Conservation (phyloP, 768 basidiomycete genomes). For the Chlorophyllum brunneum region DNA sequence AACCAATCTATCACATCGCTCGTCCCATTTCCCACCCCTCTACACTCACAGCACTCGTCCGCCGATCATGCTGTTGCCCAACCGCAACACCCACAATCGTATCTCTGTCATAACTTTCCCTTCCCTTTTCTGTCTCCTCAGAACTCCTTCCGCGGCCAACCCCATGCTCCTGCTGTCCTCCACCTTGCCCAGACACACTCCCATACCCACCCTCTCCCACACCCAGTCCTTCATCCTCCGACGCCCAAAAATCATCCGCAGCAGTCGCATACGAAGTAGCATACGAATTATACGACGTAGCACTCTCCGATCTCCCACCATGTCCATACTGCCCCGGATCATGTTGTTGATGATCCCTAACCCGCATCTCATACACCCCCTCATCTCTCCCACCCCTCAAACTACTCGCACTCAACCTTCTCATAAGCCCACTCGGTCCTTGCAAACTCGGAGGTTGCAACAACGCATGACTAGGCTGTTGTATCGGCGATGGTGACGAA, state of each 20-base stretch:
- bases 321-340: slow-evolving; percentile 11
- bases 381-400: slow-evolving; percentile 12
- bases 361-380: slow-evolving; percentile 36
- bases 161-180: not conserved
- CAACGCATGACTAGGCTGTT: slow-evolving; percentile 1
- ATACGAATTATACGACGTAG: slow-evolving; percentile 25
- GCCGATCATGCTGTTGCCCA: slow-evolving; percentile 21
- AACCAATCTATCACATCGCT: slow-evolving; percentile 34
- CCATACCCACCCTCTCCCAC: slow-evolving; percentile 9
- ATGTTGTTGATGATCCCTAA: slow-evolving; percentile 21
- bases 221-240: slow-evolving; percentile 19
- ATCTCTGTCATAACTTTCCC: slow-evolving; percentile 24
- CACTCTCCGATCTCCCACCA: slow-evolving; percentile 27
- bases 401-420: slow-evolving; percentile 13
- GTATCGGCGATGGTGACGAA: slow-evolving; percentile 1
- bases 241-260: slow-evolving; percentile 38
- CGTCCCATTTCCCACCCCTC: slow-evolving; percentile 37
- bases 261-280: slow-evolving; percentile 28
- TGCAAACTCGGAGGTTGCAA: not conserved
- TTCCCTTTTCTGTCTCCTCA: slow-evolving; percentile 1
- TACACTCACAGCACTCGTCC: slow-evolving; percentile 22
- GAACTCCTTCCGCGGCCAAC: not conserved
- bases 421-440: slow-evolving; percentile 10
- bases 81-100: slow-evolving; percentile 21
- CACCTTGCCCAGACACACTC: not conserved